These are phyloP conservation scores for Diddensiella transvaalensis DNA, from an alignment of 805 yeast species.

Conservation along the genomic window DNA sequence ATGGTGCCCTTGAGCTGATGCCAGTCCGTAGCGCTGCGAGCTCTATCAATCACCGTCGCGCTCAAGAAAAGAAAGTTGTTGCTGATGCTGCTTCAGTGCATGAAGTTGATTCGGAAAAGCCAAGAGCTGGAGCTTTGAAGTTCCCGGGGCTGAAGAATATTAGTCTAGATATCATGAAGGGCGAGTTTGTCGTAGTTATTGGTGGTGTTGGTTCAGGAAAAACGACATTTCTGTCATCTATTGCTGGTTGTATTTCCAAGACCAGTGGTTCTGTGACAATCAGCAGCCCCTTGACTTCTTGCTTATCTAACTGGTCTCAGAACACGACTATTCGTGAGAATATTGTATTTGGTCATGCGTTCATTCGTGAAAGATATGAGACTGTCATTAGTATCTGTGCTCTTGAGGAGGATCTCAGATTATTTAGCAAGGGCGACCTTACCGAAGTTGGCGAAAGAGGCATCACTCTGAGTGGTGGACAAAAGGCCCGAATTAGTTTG, in stretches of 20 bases:
- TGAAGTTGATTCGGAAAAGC: background rate
- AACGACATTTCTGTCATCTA: constrained; percentile 57
- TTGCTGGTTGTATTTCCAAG: constrained; percentile 62
- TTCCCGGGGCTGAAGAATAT: constrained; percentile 38
- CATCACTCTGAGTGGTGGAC: constrained; percentile 80
- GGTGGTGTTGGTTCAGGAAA: constrained; percentile 76
- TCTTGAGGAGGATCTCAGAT: constrained; percentile 55
- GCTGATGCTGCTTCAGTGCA: constrained; percentile 4
- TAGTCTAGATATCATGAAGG: constrained; percentile 47
- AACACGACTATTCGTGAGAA: constrained; percentile 69
- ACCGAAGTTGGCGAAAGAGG: constrained; percentile 86
- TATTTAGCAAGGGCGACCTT: constrained; percentile 65
- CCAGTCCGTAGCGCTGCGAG: constrained; percentile 41
- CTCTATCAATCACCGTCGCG: constrained; percentile 1
- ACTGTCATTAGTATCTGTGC: constrained; percentile 60
- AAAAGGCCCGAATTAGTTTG: constrained; percentile 72
- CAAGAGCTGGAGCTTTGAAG: constrained; percentile 25
- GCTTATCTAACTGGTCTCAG: constrained; percentile 71
- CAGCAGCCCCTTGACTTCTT: constrained; percentile 45
- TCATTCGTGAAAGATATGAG: constrained; percentile 46
- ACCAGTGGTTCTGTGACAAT: constrained; percentile 45
- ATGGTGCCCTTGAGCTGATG: constrained; percentile 42
- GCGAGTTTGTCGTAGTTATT: constrained; percentile 63
- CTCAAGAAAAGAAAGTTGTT: constrained; percentile 9
- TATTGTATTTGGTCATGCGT: constrained; percentile 60